These are phyloP conservation scores for Nakazawaea peltata DNA, from an alignment of 805 yeast genomes.

Conservation along the genomic window DNA sequence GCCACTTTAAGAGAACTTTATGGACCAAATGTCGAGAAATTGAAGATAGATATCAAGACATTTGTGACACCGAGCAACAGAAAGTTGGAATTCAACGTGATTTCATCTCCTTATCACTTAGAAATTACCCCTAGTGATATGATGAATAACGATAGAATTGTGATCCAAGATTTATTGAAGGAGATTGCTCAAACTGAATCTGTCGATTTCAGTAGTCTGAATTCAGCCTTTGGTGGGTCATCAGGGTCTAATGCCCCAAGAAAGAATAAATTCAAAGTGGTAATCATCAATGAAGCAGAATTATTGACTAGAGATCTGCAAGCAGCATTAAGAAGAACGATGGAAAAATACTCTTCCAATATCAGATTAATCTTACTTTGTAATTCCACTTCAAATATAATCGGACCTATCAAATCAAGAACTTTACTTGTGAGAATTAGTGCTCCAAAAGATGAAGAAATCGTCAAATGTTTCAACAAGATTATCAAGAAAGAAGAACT, in stretches of 20 bases:
- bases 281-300: constrained; percentile 88
- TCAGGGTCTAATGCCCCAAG: constrained; percentile 7
- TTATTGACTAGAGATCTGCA: constrained; percentile 88
- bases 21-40: constrained; percentile 74
- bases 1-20: constrained; percentile 72
- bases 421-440: constrained; percentile 83
- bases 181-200: constrained; percentile 95
- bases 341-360: constrained; percentile 90
- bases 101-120: constrained; percentile 84
- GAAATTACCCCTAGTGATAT: constrained; percentile 96
- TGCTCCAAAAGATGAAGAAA: constrained; percentile 62
- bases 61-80: constrained; percentile 67
- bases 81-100: constrained; percentile 84
- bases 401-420: constrained; percentile 91
- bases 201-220: constrained; percentile 63
- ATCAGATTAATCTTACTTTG: constrained; percentile 79
- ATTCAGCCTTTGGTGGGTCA: too few relatives aligned
- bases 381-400: constrained; percentile 85
- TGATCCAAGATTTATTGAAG: constrained; percentile 87
- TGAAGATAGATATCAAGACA: constrained; percentile 85
- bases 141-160: constrained; percentile 93
- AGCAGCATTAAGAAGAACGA: constrained; percentile 90
- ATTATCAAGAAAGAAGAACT: constrained; percentile 53
- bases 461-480: constrained; percentile 41
- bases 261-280: constrained; percentile 62